Evolutionary conservation across 140 eudicot species (phyloP), one percentile per base, ranked within the genome.

Genomic region (Bidens hawaiensis): DNA sequence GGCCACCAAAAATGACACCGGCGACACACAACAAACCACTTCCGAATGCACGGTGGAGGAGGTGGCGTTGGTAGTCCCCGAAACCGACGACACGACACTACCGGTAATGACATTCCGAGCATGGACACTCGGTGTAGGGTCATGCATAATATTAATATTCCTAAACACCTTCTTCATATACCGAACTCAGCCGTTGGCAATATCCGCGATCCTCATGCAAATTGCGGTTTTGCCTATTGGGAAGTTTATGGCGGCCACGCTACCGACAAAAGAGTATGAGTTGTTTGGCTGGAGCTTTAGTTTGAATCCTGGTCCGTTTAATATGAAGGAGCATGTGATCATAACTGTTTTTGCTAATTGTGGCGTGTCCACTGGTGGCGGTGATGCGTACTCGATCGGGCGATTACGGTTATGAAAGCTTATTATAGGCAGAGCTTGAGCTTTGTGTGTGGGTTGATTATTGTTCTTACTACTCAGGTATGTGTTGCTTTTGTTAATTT

Each of bases 391-490:
- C 65, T 84, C 98, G 0, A 91, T 91, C 24, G 98, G 1, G 94
- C 94, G 4, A 87, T 91, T 64, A 85, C 98, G n/a, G n/a, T n/a
- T n/a, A n/a, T n/a, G n/a, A n/a, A n/a, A n/a, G n/a, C n/a, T n/a
- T n/a, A n/a, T n/a, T n/a, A 96, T 91, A 4, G 73, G 40, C 95
- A 82, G 68, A 64, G 70, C 38, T 45, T 91, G 68, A 84, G 59
- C 67, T 91, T 91, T 50, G 14, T 91, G 1, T 82, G 89, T 45
- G 83, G 80, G 0, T 73, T 91, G 53, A 26, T 91, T 48, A 83
- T 91, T 61, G 98, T 91, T 27, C 57, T 91, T 45, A 87, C 98
- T 1, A 79, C 96, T 50, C 98, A 91, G 96, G 98, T 87, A 82
- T 5, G 14, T 51, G 12, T 12, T n/a, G 33, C 14, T 19, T 17